Evolutionary conservation across 345 rosid species (phyloP), one percentile per base, ranked within the genome.

Genomic region (Rhizophora apiculata): DNA sequence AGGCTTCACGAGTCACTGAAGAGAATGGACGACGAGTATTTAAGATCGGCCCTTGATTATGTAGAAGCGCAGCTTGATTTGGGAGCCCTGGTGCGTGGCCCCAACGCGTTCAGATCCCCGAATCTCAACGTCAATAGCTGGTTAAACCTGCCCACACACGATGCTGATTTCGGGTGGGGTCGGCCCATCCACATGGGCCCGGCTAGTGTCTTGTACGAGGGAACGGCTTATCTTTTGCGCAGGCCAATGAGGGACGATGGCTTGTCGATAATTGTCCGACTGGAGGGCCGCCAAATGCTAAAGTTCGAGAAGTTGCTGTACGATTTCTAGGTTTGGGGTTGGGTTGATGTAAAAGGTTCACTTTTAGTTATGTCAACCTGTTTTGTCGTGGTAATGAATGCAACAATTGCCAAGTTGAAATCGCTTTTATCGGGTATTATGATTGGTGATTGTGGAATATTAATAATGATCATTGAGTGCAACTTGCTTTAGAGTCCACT

Each of bases 1-100:
- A 74, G 79, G 79, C 70, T 87, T 22, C 75, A 63, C 4, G 10
- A 3, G 11, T 30, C 29, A 5, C 29, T 68, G 43, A 60, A 20
- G 68, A 70, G 64, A 49, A 80, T 76, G 80, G 64, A 81, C 8
- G 67, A 77, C 39, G 69, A 63, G 34, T 82, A 86, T 67, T 53
- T 84, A 72, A 81, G 85, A 29, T 84, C 88, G n/a, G 27, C 59
- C 5, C 32, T 54, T 3, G 77, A 74, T 30, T 30, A 29, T 26
- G 18, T 67, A 9, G 15, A 59, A 30, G 59, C 22, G 8, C 59
- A n/a, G 31, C n/a, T 36, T 6, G 70, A 72, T 22, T 61, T 49
- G 3, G 26, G 5, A 6, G 60, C 60, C 9, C 19, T 72, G 3
- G 43, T 27, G 52, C 64, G 36, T 21, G 76, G 63, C 1, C 56